phyloP scores from a whole-genome alignment of 805 yeast genomes.

The Ogataea saltuana region DNA sequence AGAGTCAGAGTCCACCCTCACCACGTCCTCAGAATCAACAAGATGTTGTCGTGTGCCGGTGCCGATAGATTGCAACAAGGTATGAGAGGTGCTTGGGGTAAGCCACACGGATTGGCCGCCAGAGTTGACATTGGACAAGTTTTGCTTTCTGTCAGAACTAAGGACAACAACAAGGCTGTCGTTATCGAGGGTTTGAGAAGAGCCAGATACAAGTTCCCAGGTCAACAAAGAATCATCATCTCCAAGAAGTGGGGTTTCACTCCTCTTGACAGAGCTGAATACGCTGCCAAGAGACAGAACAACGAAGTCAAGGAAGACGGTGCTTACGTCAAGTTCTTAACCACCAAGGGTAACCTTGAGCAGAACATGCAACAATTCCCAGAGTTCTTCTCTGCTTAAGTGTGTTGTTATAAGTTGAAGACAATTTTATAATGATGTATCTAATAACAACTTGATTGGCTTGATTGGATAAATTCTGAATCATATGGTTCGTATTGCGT shows the following conservation, averaged over 20 bases:
- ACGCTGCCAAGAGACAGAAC: constrained; percentile 89
- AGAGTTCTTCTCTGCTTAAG: constrained; percentile 59
- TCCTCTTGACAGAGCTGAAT: constrained; percentile 95
- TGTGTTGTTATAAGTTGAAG: constrained; percentile 11
- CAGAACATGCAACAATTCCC: constrained; percentile 93
- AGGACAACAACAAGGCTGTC: constrained; percentile 96
- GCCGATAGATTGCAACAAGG: constrained; percentile 99
- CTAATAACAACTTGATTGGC: constrained; percentile 5
- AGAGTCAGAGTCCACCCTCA: constrained; percentile 99
- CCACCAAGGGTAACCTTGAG: constrained; percentile 94
- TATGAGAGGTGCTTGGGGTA: constrained; percentile 99
- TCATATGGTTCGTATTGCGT: constrained; percentile 1
- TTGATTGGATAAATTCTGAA: not conserved
- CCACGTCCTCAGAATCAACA: constrained; percentile 99
- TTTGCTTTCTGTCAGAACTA: constrained; percentile 96
- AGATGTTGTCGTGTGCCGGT: constrained; percentile 99
- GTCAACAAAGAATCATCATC: constrained; percentile 98
- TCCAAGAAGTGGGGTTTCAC: constrained; percentile 99
- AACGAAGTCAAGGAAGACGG: constrained; percentile 99
- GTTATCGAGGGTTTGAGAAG: constrained; percentile 99
- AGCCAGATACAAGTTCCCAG: constrained; percentile 99
- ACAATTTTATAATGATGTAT: constrained; percentile 4
- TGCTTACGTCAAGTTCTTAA: constrained; percentile 98
- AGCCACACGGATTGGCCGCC: constrained; percentile 99
- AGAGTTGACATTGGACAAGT: constrained; percentile 99